Evolutionary conservation across 257 asterid genomes (phyloP).

Genomic region (Buddleja alternifolia): DNA sequence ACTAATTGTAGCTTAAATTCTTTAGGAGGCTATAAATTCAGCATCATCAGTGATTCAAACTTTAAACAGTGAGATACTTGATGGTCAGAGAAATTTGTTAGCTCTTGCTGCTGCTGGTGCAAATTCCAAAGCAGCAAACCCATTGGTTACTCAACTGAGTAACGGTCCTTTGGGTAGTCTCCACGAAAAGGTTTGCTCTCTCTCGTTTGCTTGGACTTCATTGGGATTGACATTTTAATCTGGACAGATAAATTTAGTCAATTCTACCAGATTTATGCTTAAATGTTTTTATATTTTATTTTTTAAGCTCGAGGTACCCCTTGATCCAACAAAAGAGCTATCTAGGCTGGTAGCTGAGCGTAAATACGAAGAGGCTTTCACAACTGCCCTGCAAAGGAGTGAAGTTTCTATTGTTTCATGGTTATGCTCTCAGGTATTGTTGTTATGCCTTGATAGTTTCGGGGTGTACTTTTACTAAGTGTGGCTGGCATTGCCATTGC

Average conservation of each 20-base stretch:
- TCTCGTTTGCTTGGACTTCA: constrained; percentile 14
- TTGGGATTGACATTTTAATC: neutral
- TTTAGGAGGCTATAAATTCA: constrained; percentile 85
- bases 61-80: constrained; percentile 79
- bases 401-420: constrained; percentile 88
- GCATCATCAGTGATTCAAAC: constrained; percentile 87
- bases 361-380: constrained; percentile 93
- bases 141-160: constrained; percentile 69
- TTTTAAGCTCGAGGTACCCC: constrained; percentile 76
- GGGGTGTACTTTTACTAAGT: neutral
- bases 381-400: constrained; percentile 82
- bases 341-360: constrained; percentile 77
- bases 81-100: constrained; percentile 82
- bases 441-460: neutral
- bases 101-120: constrained; percentile 86
- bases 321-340: constrained; percentile 93
- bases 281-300: constrained; percentile 9
- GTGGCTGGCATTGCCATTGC: neutral
- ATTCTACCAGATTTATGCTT: constrained; percentile 23
- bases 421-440: constrained; percentile 91
- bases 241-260: neutral
- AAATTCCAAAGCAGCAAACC: constrained; percentile 62
- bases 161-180: constrained; percentile 82
- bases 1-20: constrained; percentile 1
- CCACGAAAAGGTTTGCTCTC: constrained; percentile 68